Evolutionary conservation across 2,329 filamentous ascomycete genomes (phyloP).

Genomic region (Talaromyces islandicus): DNA sequence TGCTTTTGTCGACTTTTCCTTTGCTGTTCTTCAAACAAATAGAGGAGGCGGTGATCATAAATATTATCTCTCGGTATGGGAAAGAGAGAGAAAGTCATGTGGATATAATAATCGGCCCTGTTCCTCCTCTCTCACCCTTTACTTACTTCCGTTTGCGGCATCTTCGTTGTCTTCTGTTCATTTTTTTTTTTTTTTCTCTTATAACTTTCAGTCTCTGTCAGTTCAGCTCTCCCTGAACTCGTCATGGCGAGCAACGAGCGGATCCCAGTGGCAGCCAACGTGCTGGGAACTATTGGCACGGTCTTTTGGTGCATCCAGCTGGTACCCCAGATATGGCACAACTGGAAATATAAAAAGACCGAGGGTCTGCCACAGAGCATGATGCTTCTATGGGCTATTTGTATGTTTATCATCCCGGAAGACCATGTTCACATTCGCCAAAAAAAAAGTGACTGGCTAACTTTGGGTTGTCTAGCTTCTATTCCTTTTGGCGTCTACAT

Average conservation of each 20-base stretch:
- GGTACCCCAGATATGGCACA: conserved; percentile 52
- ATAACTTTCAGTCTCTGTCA: not conserved
- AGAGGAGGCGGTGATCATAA: not conserved
- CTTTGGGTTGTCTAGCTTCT: conserved; percentile 20
- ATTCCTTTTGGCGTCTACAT: conserved; percentile 50
- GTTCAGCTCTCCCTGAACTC: not conserved
- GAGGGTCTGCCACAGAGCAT: conserved; percentile 56
- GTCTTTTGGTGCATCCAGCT: conserved; percentile 37
- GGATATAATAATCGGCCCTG: not conserved
- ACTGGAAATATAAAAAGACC: conserved; percentile 56
- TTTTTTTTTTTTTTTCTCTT: not conserved
- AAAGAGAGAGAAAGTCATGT: not conserved
- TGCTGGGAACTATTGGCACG: conserved; percentile 37
- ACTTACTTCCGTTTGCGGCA: not conserved
- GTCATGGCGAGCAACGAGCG: conserved; percentile 13
- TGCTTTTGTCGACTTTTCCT: not conserved
- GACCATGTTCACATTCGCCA: no score
- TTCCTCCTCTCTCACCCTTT: not conserved
- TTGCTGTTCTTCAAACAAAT: not conserved
- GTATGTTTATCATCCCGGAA: conserved; percentile 22
- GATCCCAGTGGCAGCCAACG: conserved; percentile 30
- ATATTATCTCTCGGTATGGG: not conserved
- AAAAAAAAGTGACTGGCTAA: not conserved
- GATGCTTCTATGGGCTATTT: conserved; percentile 60
- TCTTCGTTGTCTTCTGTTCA: not conserved